A percentile compares a stretch with the other conserved stretches of the same genome.
phyloP scores from a whole-genome alignment of 2,329 filamentous ascomycete genomes.

The Fusarium nurragi region DNA sequence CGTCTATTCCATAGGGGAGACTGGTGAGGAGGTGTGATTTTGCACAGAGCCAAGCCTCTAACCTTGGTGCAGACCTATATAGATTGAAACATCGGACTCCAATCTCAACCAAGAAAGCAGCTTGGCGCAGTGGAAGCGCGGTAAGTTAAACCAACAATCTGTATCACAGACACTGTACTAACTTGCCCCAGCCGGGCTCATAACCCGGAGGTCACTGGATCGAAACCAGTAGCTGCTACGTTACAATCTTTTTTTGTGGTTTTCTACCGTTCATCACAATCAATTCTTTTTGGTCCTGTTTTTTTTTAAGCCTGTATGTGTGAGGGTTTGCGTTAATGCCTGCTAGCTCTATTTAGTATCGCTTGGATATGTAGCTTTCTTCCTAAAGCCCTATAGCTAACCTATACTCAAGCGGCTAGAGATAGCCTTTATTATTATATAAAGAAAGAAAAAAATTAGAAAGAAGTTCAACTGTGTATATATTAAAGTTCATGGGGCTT shows the following conservation, averaged over 20 bases:
- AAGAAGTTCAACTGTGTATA: too few species aligned
- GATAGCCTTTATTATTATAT: too few species aligned
- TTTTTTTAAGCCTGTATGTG: not conserved
- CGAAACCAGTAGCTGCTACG: conserved; percentile 11
- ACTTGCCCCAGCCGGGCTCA: conserved; percentile 8
- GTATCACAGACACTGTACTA: not conserved
- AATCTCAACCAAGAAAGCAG: not conserved
- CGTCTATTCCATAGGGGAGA: too few species aligned
- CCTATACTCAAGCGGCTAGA: too few species aligned
- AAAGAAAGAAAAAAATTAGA: too few species aligned
- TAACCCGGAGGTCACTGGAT: conserved; percentile 13
- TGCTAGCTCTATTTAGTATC: too few species aligned
- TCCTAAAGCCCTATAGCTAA: too few species aligned
- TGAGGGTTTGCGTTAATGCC: too few species aligned
- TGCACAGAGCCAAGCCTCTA: not conserved
- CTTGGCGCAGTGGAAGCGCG: conserved; percentile 16
- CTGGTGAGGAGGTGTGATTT: too few species aligned
- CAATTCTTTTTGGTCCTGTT: not conserved
- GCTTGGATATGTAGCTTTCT: too few species aligned
- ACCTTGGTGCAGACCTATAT: not conserved
- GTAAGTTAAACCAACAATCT: not conserved
- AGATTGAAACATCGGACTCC: fast-evolving
- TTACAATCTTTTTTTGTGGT: not conserved
- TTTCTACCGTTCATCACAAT: not conserved
- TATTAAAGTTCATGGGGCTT: too few species aligned